Base-by-base conservation (phyloP, 371 early-diverging fungal genomes). In the Apophysomyces elegans region DNA sequence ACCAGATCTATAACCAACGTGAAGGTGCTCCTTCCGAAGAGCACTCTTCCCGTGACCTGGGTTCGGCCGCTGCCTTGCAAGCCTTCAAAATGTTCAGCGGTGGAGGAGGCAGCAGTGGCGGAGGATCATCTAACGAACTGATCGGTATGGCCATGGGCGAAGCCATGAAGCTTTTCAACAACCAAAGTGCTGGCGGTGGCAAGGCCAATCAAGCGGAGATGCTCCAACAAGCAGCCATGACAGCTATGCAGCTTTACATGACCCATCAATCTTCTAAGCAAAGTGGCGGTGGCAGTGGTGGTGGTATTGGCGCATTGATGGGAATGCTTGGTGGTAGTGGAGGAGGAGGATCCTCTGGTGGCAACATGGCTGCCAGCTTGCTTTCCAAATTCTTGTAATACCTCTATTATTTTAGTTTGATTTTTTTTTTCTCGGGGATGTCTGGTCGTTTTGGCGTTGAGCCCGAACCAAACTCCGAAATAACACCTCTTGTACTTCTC, bases 81-180 rank as follows among this genome's bases (percentile, higher is more conserved):
- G 83, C 83, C 43, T 78, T 83, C 68, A 78, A 80, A 65, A 74
- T 76, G 75, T 80, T 80, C 66, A 70, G 77, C 14, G 71, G 75
- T n/a, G 69, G 70, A n/a, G 58, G 65, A 35, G 71, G 67, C 16
- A 62, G 67, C 45, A 61, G 71, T 36, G 72, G 75, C 11, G 67
- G 65, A 12, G 68, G 68, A 11, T 59, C 68, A 9, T 67, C 73
- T n/a, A 71, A 65, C 35, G 62, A 78, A 39, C 58, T 83, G 32
- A 63, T 78, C 21, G 83, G 80, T 54, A 65, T 83, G 62, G 83
- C 83, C 45, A 83, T 83, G 83, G 74, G 80, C 60, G 83, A 83
- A 71, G 83, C 74, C 38, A 78, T 71, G 72, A 83, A 83, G 37
- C 67, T 83, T 7, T 75, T 80, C 61, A 76, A 74, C 54, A 7